Evolutionary conservation across 176 grass and related monocot genomes (phyloP), one percentile per base, ranked within the genome.

Genomic region (Oryza australiensis): DNA sequence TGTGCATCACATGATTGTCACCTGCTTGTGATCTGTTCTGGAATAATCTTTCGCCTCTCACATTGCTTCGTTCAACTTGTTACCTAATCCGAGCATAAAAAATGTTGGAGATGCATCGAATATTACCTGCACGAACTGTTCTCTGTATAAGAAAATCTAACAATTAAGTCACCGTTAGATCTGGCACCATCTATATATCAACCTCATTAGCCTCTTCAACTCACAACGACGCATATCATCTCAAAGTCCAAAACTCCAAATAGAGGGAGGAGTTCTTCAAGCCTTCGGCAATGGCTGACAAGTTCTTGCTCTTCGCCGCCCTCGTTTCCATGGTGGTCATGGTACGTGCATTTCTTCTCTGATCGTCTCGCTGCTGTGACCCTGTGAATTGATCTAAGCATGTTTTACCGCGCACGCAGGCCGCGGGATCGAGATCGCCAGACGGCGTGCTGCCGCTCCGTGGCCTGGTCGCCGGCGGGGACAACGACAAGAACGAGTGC

Each of bases 221-320:
- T 49, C 46, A 49, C 15, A 6, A 0, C 53, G 7, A 7, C 12
- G 5, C 22, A 9, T 20, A 20, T 57, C 5, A 3, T 30, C 12
- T 13, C 38, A 1, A 77, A 22, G 53, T 41, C 12, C 18, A 23
- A 57, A 34, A 60, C 11, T 0, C 7, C 46, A 35, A 35, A 35
- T 35, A 37, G 16, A 45, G 7, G n/a, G 1, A 27, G n/a, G 26
- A 26, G 34, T 66, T 78, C 42, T 13, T 24, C 37, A 11, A 3
- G n/a, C 22, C 53, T 72, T 62, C 33, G 9, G 1, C 27, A 23
- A 84, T 84, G 82, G 82, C 62, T 13, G 9, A 30, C 15, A 57
- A 57, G n/a, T 0, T 66, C 33, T 9, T 68, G 22, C n/a, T 9
- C 32, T 75, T 68, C 32, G 40, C 72, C 10, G 13, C 4, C 13